Base-by-base conservation (phyloP, 495 filamentous ascomycete genomes). In the Neurospora cerealis region DNA sequence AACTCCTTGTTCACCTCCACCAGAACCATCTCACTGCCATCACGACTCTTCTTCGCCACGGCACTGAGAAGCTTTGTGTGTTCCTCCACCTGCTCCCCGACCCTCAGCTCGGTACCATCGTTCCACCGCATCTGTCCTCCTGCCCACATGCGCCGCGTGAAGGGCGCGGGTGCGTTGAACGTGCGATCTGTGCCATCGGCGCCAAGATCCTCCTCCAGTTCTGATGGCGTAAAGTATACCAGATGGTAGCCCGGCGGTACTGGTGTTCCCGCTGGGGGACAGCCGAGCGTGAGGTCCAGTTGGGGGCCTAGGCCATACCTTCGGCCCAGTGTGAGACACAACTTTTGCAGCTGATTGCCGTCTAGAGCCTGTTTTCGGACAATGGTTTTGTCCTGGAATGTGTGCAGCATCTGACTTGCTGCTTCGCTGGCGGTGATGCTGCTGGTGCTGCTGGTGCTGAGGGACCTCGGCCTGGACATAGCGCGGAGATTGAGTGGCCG, bases 81-180 rank as follows among this genome's bases (percentile, higher is more conserved):
- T 79, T 91, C 89, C n/a, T 76, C 81, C 8, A 88, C 87, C 10
- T 81, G 73, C 54, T 90, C 85, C 4, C 88, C 89, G 0, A 90
- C 83, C 11, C 72, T 70, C 42, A 76, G 24, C 5, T 46, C 54
- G 15, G 17, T 17, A 8, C 28, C 69, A 3, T 44, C 69, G 13
- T 19, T 36, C 88, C 87, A 91, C n/a, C 77, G 70, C 34, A 90
- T 83, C 73, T 86, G 82, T 0, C 91, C 90, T 28, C 89, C 91
- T 2, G 91, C 90, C 90, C 90, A 92, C 90, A 92, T 91, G 17
- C 90, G 86, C 32, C 89, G 80, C 6, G 88, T 91, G 70, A 90
- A 92, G 0, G 89, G 88, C 9, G 80, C 66, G 0, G 86, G 83
- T 0, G 90, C 87, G 72, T 89, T 90, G 74, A 89, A 90, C 0